Evolutionary conservation across 257 asterid genomes (phyloP).

Genomic region (Catharanthus roseus): DNA sequence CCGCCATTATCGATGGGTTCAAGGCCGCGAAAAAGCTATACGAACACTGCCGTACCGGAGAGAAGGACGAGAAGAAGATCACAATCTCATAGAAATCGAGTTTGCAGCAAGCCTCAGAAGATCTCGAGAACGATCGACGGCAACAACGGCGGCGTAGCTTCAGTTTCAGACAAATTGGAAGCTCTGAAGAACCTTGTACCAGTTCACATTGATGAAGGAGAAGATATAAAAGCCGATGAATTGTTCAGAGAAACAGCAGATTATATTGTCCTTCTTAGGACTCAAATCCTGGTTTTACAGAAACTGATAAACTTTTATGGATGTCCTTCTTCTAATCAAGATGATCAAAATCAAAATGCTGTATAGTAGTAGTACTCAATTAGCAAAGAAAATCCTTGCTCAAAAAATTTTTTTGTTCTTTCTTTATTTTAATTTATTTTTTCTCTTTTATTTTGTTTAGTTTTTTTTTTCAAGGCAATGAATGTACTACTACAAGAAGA

Average conservation of each 20-base stretch:
- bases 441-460: background rate
- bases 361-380: slow-evolving; percentile 28
- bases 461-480: slow-evolving; percentile 18
- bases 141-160: slow-evolving; percentile 7
- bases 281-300: slow-evolving; percentile 74
- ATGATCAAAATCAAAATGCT: slow-evolving; percentile 31
- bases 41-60: slow-evolving; percentile 16
- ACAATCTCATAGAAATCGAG: slow-evolving; percentile 19
- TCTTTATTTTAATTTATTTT: slow-evolving; percentile 17
- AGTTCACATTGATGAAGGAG: slow-evolving; percentile 22
- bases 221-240: slow-evolving; percentile 43
- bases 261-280: slow-evolving; percentile 60
- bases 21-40: slow-evolving; percentile 32
- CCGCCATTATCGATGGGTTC: slow-evolving; percentile 39
- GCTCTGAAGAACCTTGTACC: slow-evolving; percentile 67
- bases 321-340: slow-evolving; percentile 22
- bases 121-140: slow-evolving; percentile 7
- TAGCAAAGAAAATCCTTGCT: too few relatives aligned
- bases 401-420: too few relatives aligned
- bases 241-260: slow-evolving; percentile 69
- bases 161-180: slow-evolving; percentile 61
- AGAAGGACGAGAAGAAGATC: slow-evolving; percentile 38
- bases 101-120: slow-evolving; percentile 26
- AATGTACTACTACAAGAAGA: too few relatives aligned
- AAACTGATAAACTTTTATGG: slow-evolving; percentile 63